Conservation (phyloP, 306 rosid genomes). For the Quillaja saponaria region DNA sequence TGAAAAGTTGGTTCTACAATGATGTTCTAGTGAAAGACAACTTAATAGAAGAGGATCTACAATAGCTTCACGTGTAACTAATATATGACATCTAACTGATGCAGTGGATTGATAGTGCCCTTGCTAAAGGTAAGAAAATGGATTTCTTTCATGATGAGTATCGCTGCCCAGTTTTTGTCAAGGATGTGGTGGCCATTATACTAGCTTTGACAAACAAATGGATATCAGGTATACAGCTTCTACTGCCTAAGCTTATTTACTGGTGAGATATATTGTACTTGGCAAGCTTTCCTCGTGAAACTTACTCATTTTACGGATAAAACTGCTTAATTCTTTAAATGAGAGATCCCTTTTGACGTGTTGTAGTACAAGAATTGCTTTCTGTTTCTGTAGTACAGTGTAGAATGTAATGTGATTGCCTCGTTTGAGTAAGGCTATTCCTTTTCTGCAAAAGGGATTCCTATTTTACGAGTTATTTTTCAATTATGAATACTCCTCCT, state of each 20-base stretch:
- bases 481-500: conserved; percentile 5
- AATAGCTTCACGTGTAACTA: too few species aligned
- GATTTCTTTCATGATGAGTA: conserved; percentile 85
- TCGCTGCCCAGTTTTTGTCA: conserved; percentile 84
- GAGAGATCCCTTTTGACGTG: conserved; percentile 4
- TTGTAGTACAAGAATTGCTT: too few species aligned
- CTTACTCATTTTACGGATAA: conserved; percentile 8
- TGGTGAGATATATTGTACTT: neutral
- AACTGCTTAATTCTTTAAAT: neutral
- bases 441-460: neutral
- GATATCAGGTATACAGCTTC: conserved; percentile 63
- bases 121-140: conserved; percentile 58
- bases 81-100: conserved; percentile 26
- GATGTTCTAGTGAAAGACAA: too few species aligned
- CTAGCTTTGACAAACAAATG: conserved; percentile 61
- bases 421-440: neutral
- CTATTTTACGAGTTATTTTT: conserved; percentile 1
- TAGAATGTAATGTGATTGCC: conserved; percentile 11
- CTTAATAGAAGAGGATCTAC: too few species aligned
- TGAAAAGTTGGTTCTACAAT: neutral
- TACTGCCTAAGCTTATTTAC: conserved; percentile 8
- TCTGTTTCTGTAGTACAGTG: conserved; percentile 16
- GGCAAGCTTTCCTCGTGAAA: neutral
- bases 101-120: conserved; percentile 84
- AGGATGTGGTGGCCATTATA: conserved; percentile 64